Percentiles rank a stretch among this genome's conserved stretches.
These are phyloP conservation scores for Colletotrichum scovillei DNA, from an alignment of 2,329 filamentous ascomycete species.

Conservation along the genomic window DNA sequence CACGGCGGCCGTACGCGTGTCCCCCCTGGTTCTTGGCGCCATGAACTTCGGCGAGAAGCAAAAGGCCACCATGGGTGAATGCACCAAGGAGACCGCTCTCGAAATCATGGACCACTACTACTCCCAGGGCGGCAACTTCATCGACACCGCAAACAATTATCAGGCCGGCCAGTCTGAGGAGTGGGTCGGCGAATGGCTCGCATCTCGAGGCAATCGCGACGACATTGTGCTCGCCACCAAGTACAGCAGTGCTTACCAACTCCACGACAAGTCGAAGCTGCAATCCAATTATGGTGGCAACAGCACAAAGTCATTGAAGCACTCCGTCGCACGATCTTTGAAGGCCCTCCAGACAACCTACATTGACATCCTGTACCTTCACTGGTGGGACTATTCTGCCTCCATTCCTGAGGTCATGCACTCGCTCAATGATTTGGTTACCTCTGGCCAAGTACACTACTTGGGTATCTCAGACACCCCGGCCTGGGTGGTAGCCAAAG, in stretches of 20 bases:
- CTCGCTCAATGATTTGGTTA: conserved; percentile 51
- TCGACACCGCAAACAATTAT: conserved; percentile 72
- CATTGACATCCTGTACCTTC: conserved; percentile 57
- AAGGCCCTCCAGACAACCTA: conserved; percentile 56
- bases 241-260: conserved; percentile 60
- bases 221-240: conserved; percentile 67
- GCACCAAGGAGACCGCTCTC: not conserved
- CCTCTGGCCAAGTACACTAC: conserved; percentile 52
- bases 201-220: conserved; percentile 60
- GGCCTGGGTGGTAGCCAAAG: conserved; percentile 50
- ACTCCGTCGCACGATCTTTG: conserved; percentile 56
- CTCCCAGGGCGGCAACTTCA: conserved; percentile 67
- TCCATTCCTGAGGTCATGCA: conserved; percentile 56
- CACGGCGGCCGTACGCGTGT: not conserved
- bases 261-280: conserved; percentile 46
- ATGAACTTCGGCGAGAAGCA: not conserved
- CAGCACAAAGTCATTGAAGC: conserved; percentile 50
- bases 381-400: conserved; percentile 57
- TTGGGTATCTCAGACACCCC: conserved; percentile 52
- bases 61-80: not conserved
- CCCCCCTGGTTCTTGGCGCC: not conserved
- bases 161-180: conserved; percentile 67
- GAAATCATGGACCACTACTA: not conserved
- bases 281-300: conserved; percentile 57
- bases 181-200: conserved; percentile 71